Conservation (phyloP, 2,329 filamentous ascomycete genomes). For the Phaeoacremonium minimum region DNA sequence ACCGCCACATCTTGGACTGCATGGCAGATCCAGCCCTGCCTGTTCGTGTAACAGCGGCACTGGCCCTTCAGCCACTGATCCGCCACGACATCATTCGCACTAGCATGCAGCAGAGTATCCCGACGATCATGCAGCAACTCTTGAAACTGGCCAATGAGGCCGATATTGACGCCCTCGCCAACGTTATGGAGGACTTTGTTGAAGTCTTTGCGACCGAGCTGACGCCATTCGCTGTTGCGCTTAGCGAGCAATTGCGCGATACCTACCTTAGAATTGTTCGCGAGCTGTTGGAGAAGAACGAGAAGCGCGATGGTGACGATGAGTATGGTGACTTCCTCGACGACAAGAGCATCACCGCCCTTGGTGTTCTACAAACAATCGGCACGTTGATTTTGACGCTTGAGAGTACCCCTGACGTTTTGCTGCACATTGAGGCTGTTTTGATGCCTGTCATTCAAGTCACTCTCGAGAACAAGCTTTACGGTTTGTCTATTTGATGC, state of each 20-base stretch:
- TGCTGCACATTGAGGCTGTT: slow-evolving; percentile 90
- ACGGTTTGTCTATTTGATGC: slow-evolving; percentile 50
- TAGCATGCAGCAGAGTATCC: slow-evolving; percentile 96
- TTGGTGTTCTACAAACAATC: slow-evolving; percentile 95
- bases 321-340: slow-evolving; percentile 88
- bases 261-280: slow-evolving; percentile 93
- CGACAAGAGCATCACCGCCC: slow-evolving; percentile 96
- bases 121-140: slow-evolving; percentile 98
- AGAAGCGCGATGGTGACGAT: slow-evolving; percentile 71
- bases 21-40: slow-evolving; percentile 94
- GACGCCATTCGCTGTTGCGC: slow-evolving; percentile 91
- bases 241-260: slow-evolving; percentile 92
- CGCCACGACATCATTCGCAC: slow-evolving; percentile 89
- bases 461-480: slow-evolving; percentile 95
- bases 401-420: slow-evolving; percentile 93
- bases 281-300: slow-evolving; percentile 85
- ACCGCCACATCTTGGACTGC: slow-evolving; percentile 92
- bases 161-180: slow-evolving; percentile 93
- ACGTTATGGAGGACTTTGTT: slow-evolving; percentile 99
- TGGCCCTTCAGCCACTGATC: slow-evolving; percentile 92
- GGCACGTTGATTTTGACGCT: slow-evolving; percentile 94
- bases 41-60: slow-evolving; percentile 87
- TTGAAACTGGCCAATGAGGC: slow-evolving; percentile 97
- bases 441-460: slow-evolving; percentile 96
- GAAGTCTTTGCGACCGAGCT: slow-evolving; percentile 97